Evolutionary conservation across 306 rosid genomes (phyloP).

Genomic region (Potentilla sterilis): DNA sequence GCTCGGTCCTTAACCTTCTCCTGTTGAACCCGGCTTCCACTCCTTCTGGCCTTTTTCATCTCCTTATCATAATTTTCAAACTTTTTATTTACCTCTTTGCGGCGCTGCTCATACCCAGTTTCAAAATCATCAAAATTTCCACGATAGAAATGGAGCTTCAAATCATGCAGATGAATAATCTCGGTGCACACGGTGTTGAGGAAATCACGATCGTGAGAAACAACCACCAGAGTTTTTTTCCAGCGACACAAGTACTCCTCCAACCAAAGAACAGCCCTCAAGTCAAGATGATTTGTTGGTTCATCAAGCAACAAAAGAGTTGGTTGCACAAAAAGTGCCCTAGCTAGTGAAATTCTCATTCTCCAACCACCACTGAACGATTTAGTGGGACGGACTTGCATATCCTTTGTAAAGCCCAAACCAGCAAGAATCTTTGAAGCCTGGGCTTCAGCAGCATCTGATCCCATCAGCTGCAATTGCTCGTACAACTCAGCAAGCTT

Average conservation of each 20-base stretch:
- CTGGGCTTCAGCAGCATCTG: conserved; percentile 9
- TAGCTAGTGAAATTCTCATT: conserved; percentile 8
- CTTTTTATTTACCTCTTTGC: conserved; percentile 73
- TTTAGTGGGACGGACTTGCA: conserved; percentile 7
- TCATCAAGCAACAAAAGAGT: conserved; percentile 13
- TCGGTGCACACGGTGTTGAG: conserved; percentile 10
- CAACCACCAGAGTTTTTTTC: conserved; percentile 7
- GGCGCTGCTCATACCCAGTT: conserved; percentile 65
- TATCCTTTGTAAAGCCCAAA: conserved; percentile 1
- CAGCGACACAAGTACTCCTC: conserved; percentile 16
- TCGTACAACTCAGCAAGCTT: conserved; percentile 5
- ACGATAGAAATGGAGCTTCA: conserved; percentile 36
- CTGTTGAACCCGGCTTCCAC: conserved; percentile 29
- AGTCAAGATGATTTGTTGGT: conserved; percentile 6
- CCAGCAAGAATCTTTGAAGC: conserved; percentile 8
- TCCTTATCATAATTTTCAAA: conserved; percentile 63
- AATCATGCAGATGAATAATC: conserved; percentile 3
- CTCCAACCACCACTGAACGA: conserved; percentile 13
- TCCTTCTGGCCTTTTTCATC: conserved; percentile 59
- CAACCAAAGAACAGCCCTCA: conserved; percentile 15
- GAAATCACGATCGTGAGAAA: conserved; percentile 6
- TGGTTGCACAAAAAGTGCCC: conserved; percentile 12
- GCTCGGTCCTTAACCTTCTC: conserved; percentile 6
- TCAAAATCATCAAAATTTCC: conserved; percentile 50
- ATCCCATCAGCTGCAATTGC: conserved; percentile 9